A percentile compares a stretch with the other conserved stretches of the same genome.
These are phyloP conservation scores for Alternaria triticimaculans DNA, from an alignment of 2,329 filamentous ascomycete species.

Conservation along the genomic window DNA sequence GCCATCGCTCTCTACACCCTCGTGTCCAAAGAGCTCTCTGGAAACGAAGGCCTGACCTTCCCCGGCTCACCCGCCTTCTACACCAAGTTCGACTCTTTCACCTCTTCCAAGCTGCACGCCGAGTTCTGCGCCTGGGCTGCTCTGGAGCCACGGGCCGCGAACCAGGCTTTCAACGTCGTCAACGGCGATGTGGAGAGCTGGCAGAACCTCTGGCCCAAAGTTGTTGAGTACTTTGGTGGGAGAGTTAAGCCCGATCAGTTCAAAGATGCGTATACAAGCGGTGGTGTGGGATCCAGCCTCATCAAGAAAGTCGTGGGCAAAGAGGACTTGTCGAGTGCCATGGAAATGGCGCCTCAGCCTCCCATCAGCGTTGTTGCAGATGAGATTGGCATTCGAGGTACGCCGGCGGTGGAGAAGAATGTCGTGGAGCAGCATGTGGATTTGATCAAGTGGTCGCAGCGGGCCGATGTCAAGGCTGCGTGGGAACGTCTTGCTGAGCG, in stretches of 20 bases:
- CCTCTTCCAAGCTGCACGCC: conserved; percentile 31
- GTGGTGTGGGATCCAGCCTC: conserved; percentile 20
- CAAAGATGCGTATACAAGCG: background rate
- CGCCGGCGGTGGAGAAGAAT: conserved; percentile 18
- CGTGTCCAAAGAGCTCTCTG: conserved; percentile 33
- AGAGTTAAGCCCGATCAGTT: conserved; percentile 41
- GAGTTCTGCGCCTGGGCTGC: conserved; percentile 44
- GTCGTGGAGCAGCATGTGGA: conserved; percentile 51
- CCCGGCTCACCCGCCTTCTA: conserved; percentile 40
- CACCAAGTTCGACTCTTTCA: conserved; percentile 40
- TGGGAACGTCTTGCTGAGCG: conserved; percentile 48
- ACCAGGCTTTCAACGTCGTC: conserved; percentile 53
- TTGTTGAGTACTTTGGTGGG: conserved; percentile 48
- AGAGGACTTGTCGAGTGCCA: background rate
- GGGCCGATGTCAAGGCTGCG: conserved; percentile 46
- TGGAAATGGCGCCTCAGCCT: conserved; percentile 1
- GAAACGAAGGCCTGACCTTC: conserved; percentile 23
- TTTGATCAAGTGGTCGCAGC: conserved; percentile 51
- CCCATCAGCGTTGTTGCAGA: conserved; percentile 26
- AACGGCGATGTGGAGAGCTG: conserved; percentile 53
- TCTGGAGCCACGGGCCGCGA: conserved; percentile 40
- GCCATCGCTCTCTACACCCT: conserved; percentile 39
- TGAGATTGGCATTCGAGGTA: conserved; percentile 14
- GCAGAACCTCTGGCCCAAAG: conserved; percentile 53
- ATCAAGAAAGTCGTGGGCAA: background rate